Conservation (phyloP, 192 early-diverging fungal species). For the Umbelopsis isabellina region DNA sequence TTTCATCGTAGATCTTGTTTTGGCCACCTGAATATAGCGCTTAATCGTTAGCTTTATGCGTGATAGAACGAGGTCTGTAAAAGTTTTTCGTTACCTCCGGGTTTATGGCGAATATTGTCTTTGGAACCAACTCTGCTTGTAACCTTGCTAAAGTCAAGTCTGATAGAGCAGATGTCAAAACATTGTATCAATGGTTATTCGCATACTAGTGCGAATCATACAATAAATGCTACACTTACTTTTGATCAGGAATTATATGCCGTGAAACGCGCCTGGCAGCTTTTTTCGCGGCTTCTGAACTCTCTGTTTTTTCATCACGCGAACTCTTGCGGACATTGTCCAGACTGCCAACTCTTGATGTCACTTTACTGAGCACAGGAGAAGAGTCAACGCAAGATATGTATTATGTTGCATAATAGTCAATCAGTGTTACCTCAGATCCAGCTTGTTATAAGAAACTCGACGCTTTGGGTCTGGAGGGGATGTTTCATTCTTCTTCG, state of each 20-base stretch:
- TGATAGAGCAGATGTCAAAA: neutral
- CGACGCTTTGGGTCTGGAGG: conserved; percentile 11
- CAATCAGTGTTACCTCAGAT: neutral
- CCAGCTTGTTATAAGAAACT: neutral
- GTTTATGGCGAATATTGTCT: conserved; percentile 30
- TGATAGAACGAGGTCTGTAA: neutral
- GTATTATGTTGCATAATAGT: neutral
- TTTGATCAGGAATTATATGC: conserved; percentile 8
- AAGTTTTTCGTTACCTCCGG: neutral
- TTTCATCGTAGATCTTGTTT: conserved; percentile 5
- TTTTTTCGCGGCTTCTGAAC: conserved; percentile 16
- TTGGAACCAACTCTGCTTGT: conserved; percentile 21
- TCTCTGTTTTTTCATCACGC: conserved; percentile 5
- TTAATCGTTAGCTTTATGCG: neutral
- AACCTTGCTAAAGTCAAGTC: conserved; percentile 24
- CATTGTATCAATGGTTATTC: neutral
- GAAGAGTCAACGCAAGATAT: neutral
- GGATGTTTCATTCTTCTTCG: conserved; percentile 9
- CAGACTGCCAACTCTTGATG: conserved; percentile 12
- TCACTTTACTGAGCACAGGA: neutral
- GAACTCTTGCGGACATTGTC: conserved; percentile 4
- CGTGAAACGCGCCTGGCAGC: conserved; percentile 9
- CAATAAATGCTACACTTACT: neutral
- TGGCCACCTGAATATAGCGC: neutral
- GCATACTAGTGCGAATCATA: conserved; percentile 1